These are phyloP conservation scores for Boletus rubescentipes DNA, from an alignment of 768 basidiomycete genomes.

Conservation along the genomic window DNA sequence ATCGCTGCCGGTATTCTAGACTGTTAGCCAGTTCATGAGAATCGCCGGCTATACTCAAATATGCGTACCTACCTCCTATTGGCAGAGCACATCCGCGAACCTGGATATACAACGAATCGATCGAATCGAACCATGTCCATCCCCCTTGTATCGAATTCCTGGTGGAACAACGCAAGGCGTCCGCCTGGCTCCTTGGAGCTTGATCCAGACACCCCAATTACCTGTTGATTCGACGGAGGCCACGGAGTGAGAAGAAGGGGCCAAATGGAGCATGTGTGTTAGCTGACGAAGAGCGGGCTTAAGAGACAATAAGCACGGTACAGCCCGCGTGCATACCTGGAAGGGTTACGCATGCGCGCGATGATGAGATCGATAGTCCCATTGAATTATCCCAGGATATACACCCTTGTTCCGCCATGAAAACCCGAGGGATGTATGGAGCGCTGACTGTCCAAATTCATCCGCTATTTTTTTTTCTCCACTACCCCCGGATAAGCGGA, in stretches of 20 bases:
- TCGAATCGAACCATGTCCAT: background rate
- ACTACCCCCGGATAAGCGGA: slow-evolving; percentile 1
- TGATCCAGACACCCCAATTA: slow-evolving; percentile 60
- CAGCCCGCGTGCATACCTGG: background rate
- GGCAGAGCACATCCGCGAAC: slow-evolving; percentile 1
- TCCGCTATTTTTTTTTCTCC: background rate
- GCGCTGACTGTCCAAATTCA: background rate
- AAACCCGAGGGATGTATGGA: background rate
- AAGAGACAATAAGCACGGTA: slow-evolving; percentile 52
- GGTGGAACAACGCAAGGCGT: slow-evolving; percentile 14
- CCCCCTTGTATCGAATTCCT: slow-evolving; percentile 43
- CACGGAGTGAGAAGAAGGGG: slow-evolving; percentile 13
- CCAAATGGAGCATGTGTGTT: slow-evolving; percentile 20
- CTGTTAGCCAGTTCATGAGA: background rate
- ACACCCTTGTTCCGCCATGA: background rate
- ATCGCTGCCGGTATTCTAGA: background rate
- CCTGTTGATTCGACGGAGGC: slow-evolving; percentile 54
- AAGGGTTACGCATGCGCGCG: slow-evolving; percentile 4
- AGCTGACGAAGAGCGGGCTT: slow-evolving; percentile 31
- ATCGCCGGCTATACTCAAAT: background rate
- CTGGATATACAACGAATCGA: background rate
- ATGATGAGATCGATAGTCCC: background rate
- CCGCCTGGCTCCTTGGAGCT: slow-evolving; percentile 53
- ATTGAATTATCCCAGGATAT: background rate
- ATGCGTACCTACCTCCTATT: background rate